A percentile compares a stretch with the other conserved stretches of the same genome.
Evolutionary conservation across 1,284 basidiomycete species (phyloP).

Genomic region (Moesziomyces antarcticus): DNA sequence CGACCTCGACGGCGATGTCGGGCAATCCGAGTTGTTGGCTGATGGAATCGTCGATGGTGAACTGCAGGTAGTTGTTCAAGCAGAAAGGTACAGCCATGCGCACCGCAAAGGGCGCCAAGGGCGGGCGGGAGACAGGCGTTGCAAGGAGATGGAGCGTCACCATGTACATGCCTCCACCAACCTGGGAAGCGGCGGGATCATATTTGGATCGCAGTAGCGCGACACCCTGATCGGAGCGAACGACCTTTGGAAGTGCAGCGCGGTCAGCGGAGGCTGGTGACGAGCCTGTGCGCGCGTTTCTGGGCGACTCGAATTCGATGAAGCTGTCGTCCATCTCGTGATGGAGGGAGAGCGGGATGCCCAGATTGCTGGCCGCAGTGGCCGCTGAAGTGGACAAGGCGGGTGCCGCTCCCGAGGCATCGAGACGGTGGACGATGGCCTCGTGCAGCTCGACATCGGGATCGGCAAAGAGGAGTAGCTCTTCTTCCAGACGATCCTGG

Average conservation of each 20-base stretch:
- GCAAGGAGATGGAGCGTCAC: slow-evolving; percentile 23
- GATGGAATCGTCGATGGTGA: slow-evolving; percentile 40
- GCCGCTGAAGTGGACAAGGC: slow-evolving; percentile 39
- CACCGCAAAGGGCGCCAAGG: slow-evolving; percentile 19
- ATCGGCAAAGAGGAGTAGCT: slow-evolving; percentile 12
- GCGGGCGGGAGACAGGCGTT: slow-evolving; percentile 14
- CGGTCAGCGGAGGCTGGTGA: not conserved
- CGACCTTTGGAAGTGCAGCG: slow-evolving; percentile 12
- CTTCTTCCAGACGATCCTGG: not conserved
- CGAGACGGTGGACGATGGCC: slow-evolving; percentile 31
- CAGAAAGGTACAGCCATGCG: slow-evolving; percentile 30
- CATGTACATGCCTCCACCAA: slow-evolving; percentile 17
- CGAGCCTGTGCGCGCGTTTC: not conserved
- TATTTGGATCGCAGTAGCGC: slow-evolving; percentile 14
- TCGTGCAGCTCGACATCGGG: slow-evolving; percentile 18
- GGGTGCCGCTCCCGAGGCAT: slow-evolving; percentile 32
- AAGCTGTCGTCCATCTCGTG: slow-evolving; percentile 33
- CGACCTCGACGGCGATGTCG: slow-evolving; percentile 39
- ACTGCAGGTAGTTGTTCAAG: slow-evolving; percentile 40
- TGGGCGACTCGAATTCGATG: slow-evolving; percentile 10
- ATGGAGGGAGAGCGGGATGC: slow-evolving; percentile 35
- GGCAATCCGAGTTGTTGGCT: slow-evolving; percentile 6
- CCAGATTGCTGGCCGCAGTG: slow-evolving; percentile 25
- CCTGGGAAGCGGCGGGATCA: not conserved
- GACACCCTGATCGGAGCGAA: slow-evolving; percentile 7